These are phyloP conservation scores for Nissolia schottii DNA, from an alignment of 306 rosid genomes.

Conservation along the genomic window DNA sequence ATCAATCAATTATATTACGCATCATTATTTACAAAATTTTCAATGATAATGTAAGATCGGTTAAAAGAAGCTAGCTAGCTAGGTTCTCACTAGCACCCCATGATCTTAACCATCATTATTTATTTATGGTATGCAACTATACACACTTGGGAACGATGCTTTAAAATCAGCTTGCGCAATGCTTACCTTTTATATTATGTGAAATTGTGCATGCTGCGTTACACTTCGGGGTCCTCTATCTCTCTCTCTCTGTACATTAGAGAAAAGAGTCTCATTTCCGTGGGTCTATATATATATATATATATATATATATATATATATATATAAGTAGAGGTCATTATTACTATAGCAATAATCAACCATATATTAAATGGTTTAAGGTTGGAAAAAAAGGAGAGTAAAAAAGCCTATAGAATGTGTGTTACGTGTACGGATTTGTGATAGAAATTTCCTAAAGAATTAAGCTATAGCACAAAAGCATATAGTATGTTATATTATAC, in stretches of 20 bases:
- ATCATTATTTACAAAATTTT: not conserved
- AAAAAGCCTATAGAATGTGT: too few relatives aligned
- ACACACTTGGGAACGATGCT: not conserved
- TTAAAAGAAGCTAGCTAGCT: not conserved
- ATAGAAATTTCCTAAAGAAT: not conserved
- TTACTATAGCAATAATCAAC: slow-evolving; percentile 15
- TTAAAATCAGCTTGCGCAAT: slow-evolving; percentile 12
- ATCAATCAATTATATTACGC: not conserved
- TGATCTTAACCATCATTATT: slow-evolving; percentile 9
- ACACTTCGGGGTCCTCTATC: not conserved
- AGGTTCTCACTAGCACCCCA: not conserved
- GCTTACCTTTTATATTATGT: not conserved
- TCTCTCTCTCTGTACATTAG: not conserved
- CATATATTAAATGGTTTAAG: not conserved
- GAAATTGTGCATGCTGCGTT: not conserved
- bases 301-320: not conserved
- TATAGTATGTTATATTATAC: not conserved
- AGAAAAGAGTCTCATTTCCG: not conserved
- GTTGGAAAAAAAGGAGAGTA: too few relatives aligned
- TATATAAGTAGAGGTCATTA: not conserved
- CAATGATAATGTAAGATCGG: not conserved
- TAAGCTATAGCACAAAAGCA: not conserved
- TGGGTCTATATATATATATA: too few relatives aligned
- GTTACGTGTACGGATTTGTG: not conserved
- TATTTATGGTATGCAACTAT: not conserved